Evolutionary conservation across 192 early-diverging fungal species (phyloP).

Genomic region (Pilaira anomala): DNA sequence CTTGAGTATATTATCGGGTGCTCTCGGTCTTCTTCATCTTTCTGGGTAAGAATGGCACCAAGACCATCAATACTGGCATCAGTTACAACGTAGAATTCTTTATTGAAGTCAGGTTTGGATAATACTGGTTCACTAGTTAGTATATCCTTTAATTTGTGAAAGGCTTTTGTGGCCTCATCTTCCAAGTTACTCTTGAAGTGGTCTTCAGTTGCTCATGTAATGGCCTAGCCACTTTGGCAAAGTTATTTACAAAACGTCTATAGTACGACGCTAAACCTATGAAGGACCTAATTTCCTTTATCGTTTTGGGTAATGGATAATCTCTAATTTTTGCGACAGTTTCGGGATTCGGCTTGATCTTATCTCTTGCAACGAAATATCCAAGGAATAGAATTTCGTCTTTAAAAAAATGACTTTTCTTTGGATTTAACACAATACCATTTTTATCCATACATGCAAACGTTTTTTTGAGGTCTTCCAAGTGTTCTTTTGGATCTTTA

Average conservation of each 20-base stretch:
- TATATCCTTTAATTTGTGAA: no score
- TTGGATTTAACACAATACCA: background rate
- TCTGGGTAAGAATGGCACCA: no score
- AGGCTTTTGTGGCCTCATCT: no score
- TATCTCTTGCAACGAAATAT: constrained; percentile 21
- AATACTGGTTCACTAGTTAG: no score
- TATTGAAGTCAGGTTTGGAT: no score
- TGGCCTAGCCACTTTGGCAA: constrained; percentile 19
- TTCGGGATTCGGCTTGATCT: constrained; percentile 20
- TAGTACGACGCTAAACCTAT: constrained; percentile 30
- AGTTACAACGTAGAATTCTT: no score
- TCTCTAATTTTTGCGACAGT: constrained; percentile 23
- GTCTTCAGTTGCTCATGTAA: constrained; percentile 1
- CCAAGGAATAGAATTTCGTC: constrained; percentile 27
- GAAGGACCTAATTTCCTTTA: constrained; percentile 18
- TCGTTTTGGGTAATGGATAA: constrained; percentile 14
- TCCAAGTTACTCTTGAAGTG: no score
- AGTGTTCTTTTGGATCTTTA: constrained; percentile 26
- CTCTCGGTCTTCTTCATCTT: no score
- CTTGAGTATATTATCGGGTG: no score
- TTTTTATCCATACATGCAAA: constrained; percentile 17
- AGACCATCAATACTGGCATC: no score
- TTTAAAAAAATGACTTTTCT: constrained; percentile 14
- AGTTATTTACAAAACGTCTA: constrained; percentile 21
- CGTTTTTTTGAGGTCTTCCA: constrained; percentile 13